Conservation (phyloP, 352 stramenopile genomes). For the Globisporangium splendens region DNA sequence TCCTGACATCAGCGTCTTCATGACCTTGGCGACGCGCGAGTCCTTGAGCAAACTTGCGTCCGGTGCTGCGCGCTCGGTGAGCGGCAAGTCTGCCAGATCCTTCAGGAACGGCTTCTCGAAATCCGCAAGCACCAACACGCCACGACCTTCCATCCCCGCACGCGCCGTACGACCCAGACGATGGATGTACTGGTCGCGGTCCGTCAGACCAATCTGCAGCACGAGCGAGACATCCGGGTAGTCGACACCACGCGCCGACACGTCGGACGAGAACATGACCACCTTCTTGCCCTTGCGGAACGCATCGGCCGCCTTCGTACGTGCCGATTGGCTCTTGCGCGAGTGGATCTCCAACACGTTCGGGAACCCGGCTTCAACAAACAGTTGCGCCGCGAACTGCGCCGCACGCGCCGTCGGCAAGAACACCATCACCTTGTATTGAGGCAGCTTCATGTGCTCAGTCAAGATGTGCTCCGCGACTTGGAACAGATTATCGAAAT, state of each 20-base stretch:
- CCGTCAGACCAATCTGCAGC: constrained; percentile 80
- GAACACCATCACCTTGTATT: constrained; percentile 97
- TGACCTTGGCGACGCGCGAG: constrained; percentile 20
- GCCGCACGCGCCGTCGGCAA: constrained; percentile 88
- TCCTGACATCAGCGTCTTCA: constrained; percentile 35
- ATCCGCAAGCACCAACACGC: constrained; percentile 77
- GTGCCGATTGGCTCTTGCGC: constrained; percentile 89
- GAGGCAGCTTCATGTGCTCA: constrained; percentile 60
- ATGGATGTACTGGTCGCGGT: constrained; percentile 95
- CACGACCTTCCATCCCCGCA: constrained; percentile 82
- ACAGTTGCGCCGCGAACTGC: constrained; percentile 90
- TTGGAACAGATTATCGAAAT: constrained; percentile 62
- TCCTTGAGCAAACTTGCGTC: constrained; percentile 2
- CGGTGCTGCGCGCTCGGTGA: constrained; percentile 23
- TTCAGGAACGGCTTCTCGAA: constrained; percentile 81
- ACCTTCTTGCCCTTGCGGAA: constrained; percentile 88
- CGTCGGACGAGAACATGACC: constrained; percentile 94
- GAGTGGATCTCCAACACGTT: constrained; percentile 95
- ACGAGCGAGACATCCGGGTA: constrained; percentile 93
- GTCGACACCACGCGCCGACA: constrained; percentile 93
- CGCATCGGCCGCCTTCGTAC: constrained; percentile 82
- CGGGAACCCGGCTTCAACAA: constrained; percentile 61
- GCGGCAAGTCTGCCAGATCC: constrained; percentile 63
- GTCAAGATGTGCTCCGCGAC: constrained; percentile 69
- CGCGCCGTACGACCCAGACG: constrained; percentile 92